Percentiles rank a stretch among this genome's conserved stretches.
Conservation (phyloP, 106 monocot genomes). For the Allium cepa region DNA sequence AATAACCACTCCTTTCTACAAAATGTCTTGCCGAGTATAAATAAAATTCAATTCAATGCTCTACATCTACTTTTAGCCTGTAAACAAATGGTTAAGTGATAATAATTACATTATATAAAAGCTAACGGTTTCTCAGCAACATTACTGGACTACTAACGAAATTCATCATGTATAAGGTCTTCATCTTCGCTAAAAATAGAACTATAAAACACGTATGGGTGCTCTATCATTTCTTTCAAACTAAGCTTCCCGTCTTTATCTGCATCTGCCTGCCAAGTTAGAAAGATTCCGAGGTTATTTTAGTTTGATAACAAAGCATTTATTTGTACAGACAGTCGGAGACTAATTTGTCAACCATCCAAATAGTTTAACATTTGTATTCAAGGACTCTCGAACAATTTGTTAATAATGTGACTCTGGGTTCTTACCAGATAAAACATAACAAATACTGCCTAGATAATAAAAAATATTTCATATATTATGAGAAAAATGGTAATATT, state of each 20-base stretch:
- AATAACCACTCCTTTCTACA: too few species aligned
- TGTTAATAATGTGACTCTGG: background rate
- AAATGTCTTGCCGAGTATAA: too few species aligned
- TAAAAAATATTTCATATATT: background rate
- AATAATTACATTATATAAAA: too few species aligned
- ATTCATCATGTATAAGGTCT: slow-evolving; percentile 69
- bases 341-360: too few species aligned
- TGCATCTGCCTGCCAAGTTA: slow-evolving; percentile 52
- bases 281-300: too few species aligned
- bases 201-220: slow-evolving; percentile 86
- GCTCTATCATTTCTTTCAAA: slow-evolving; percentile 77
- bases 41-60: too few species aligned
- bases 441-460: background rate
- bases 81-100: too few species aligned
- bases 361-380: too few species aligned
- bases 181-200: slow-evolving; percentile 68
- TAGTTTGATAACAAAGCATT: too few species aligned
- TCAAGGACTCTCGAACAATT: background rate
- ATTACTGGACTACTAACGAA: slow-evolving; percentile 33
- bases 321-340: too few species aligned
- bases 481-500: background rate
- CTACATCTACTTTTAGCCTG: too few species aligned
- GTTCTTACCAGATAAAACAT: background rate
- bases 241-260: slow-evolving; percentile 78
- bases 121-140: too few species aligned